Evolutionary conservation across 1,284 basidiomycete species (phyloP).

Genomic region (Heterobasidion parviporum): DNA sequence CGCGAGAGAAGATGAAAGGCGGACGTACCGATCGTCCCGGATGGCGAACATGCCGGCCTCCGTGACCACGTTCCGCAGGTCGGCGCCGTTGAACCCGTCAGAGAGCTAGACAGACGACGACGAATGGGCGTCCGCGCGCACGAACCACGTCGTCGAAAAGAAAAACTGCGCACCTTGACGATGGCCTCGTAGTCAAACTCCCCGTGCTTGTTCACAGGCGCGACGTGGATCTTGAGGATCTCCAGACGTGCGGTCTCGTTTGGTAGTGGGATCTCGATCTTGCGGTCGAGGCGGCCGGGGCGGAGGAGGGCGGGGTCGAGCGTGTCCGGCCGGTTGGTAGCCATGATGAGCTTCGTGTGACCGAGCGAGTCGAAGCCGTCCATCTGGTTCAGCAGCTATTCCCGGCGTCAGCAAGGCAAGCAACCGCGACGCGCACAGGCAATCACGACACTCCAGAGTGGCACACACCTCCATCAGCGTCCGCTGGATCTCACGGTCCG

Average conservation of each 20-base stretch:
- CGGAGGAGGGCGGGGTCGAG: conserved; percentile 95
- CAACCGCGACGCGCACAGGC: neutral
- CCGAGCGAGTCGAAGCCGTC: conserved; percentile 98
- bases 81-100: conserved; percentile 92
- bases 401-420: neutral
- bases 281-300: conserved; percentile 93
- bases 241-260: conserved; percentile 95
- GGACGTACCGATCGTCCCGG: conserved; percentile 76
- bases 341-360: conserved; percentile 97
- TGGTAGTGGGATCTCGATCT: conserved; percentile 97
- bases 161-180: conserved; percentile 64
- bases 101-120: conserved; percentile 46
- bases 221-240: conserved; percentile 96
- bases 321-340: conserved; percentile 94
- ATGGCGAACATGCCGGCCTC: conserved; percentile 99
- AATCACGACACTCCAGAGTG: neutral
- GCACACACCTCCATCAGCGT: conserved; percentile 91
- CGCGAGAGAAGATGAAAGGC: neutral
- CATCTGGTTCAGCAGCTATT: conserved; percentile 94
- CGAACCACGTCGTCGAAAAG: neutral
- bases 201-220: conserved; percentile 89
- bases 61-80: conserved; percentile 93
- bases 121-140: no score
- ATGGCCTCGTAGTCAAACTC: conserved; percentile 97
- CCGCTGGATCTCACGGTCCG: conserved; percentile 97